phyloP scores from a whole-genome alignment of 208 protist genomes.

The Perkinsela sp. region DNA sequence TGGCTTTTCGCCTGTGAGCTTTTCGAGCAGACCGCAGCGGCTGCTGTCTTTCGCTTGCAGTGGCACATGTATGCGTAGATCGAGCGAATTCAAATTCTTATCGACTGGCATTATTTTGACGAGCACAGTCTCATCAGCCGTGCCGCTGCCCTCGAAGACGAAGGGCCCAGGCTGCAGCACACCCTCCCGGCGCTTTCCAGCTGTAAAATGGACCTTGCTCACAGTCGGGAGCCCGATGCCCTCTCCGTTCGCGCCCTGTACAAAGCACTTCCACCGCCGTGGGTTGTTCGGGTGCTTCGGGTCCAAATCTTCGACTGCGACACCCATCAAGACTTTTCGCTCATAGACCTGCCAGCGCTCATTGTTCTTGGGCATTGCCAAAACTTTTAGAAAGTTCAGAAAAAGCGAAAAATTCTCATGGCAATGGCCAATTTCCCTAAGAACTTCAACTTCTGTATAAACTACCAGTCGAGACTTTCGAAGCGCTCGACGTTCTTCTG shows the following conservation, averaged over 20 bases:
- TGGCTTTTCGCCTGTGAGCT: neutral
- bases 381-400: too few relatives aligned
- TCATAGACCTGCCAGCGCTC: too few relatives aligned
- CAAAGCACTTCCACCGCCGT: neutral
- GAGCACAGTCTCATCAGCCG: neutral
- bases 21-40: neutral
- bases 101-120: neutral
- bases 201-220: neutral
- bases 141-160: neutral
- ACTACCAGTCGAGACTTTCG: conserved; percentile 66
- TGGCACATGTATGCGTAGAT: neutral
- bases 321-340: neutral
- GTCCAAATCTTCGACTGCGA: neutral
- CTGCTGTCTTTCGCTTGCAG: neutral
- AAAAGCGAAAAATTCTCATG: too few relatives aligned
- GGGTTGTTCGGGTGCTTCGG: neutral
- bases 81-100: too few relatives aligned
- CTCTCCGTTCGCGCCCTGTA: neutral
- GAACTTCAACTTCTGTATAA: too few relatives aligned
- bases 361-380: too few relatives aligned
- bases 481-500: conserved; percentile 76
- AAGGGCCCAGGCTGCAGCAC: neutral
- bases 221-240: neutral
- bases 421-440: too few relatives aligned
- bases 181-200: neutral